phyloP scores from a whole-genome alignment of 495 filamentous ascomycete genomes.

The Pyronema domesticum region DNA sequence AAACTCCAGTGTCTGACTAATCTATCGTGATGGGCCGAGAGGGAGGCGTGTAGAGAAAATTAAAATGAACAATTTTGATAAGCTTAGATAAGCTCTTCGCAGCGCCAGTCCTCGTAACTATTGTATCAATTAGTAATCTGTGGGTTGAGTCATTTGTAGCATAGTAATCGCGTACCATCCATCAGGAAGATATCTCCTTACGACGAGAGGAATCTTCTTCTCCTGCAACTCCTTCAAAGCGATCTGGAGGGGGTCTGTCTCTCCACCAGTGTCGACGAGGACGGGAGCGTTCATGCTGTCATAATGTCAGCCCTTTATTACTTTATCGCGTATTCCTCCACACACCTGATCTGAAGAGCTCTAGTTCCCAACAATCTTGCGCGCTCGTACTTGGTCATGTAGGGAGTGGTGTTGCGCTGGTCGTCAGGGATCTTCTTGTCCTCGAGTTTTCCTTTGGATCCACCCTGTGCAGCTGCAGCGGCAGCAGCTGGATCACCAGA shows the following conservation, averaged over 20 bases:
- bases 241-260: constrained; percentile 94
- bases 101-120: constrained; percentile 98
- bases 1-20: constrained; percentile 1
- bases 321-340: neutral
- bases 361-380: constrained; percentile 83
- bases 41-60: neutral
- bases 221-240: constrained; percentile 91
- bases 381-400: constrained; percentile 98
- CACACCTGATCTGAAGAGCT: constrained; percentile 87
- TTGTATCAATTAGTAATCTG: constrained; percentile 10
- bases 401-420: constrained; percentile 79
- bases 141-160: neutral
- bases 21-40: neutral
- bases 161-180: constrained; percentile 56
- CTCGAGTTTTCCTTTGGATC: constrained; percentile 40
- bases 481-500: constrained; percentile 59
- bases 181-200: constrained; percentile 87
- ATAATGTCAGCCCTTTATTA: neutral
- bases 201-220: constrained; percentile 95
- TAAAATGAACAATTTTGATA: neutral
- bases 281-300: constrained; percentile 92
- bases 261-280: constrained; percentile 87
- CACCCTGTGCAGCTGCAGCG: constrained; percentile 33
- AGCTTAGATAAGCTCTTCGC: constrained; percentile 57
- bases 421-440: constrained; percentile 84